Base-by-base conservation (phyloP, 192 early-diverging fungal species). In the Obelidium mucronatum region DNA sequence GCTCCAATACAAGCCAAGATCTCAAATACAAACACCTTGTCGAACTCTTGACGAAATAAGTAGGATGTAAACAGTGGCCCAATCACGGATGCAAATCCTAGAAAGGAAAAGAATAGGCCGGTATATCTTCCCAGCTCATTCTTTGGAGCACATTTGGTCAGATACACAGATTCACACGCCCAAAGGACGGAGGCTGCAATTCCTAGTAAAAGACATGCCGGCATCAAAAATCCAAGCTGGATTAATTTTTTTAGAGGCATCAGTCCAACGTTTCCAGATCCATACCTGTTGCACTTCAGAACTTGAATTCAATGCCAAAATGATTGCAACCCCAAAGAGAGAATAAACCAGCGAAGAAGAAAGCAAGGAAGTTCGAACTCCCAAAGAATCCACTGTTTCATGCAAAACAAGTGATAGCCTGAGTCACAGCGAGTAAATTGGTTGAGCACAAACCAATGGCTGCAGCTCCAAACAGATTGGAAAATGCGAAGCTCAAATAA, bases 21-120 rank as follows among this genome's bases (percentile, higher is more conserved):
- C 66, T 52, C 33, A 68, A 76, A 76, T 19, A 40, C 67, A 51
- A 26, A 11, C 19, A 35, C 67, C 44, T 69, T 59, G 54, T 70
- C 67, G 39, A 77, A 40, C 19, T 70, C 31, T 13, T 31, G n/a
- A 61, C 56, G 66, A 19, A 77, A 33, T 24, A 77, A 51, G 19
- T 35, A 33, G 1, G 53, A 56, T 26, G 55, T 30, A 35, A 77
- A 42, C 1, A 77, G 55, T 5, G 76, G 76, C 13, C 76, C 76
- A 19, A 77, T 33, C 19, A 77, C 26, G 2, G 35, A 51, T 6
- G 67, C 24, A 2, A 33, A 11, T 40, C 67, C 39, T 19, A 77
- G 31, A 26, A 70, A 35, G 4, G 51, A 67, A 31, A 71, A 77
- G 39, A 77, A 77, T 6, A 44, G 19, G 26, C 76, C 76, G 3